Evolutionary conservation across 2,329 filamentous ascomycete species (phyloP).

Genomic region (Pyrenochaeta sp.): DNA sequence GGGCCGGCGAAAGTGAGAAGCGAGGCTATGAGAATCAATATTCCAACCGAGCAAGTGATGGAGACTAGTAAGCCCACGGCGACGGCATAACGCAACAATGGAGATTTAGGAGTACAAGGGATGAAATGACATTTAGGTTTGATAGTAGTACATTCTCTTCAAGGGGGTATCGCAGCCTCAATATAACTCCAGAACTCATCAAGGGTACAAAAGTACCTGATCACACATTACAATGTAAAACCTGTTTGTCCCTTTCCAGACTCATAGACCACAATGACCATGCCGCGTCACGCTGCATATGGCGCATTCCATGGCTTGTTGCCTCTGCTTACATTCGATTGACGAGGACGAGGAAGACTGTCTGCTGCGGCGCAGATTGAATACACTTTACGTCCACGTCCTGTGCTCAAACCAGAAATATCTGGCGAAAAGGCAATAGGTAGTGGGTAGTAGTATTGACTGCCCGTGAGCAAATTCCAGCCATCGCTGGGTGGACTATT

Average conservation of each 20-base stretch:
- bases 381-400: no score
- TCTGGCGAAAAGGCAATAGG: no score
- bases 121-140: not conserved
- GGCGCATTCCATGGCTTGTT: no score
- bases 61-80: slow-evolving; percentile 27
- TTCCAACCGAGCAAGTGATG: slow-evolving; percentile 30
- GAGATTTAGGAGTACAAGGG: not conserved
- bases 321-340: no score
- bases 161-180: slow-evolving; percentile 6
- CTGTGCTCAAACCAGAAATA: no score
- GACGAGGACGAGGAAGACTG: no score
- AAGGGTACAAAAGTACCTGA: not conserved
- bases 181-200: not conserved
- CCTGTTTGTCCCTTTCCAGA: not conserved
- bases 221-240: not conserved
- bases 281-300: no score
- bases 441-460: no score
- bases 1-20: slow-evolving; percentile 42
- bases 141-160: slow-evolving; percentile 3
- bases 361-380: no score
- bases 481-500: no score
- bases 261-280: not conserved
- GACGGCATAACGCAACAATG: no score
- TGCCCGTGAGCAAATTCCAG: no score
- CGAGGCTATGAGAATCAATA: slow-evolving; percentile 39